Percentiles rank a stretch among this genome's conserved stretches.
Conservation (phyloP, 495 filamentous ascomycete species). For the Aspergillus panamensis region DNA sequence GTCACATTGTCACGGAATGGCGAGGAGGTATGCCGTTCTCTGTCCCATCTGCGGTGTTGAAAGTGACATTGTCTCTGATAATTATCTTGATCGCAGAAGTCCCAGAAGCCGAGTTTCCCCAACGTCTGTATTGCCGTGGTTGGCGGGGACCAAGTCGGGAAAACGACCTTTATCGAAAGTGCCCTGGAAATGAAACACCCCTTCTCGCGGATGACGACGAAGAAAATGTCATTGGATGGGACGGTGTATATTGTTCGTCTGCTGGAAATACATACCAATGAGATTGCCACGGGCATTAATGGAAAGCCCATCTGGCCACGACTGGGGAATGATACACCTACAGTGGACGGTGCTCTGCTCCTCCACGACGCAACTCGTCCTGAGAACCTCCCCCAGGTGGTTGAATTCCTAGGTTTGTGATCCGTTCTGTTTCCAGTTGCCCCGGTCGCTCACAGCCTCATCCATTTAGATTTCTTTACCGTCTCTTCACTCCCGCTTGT, state of each 20-base stretch:
- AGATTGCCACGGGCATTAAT: constrained; percentile 47
- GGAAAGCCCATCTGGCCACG: constrained; percentile 73
- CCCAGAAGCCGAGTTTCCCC: constrained; percentile 30
- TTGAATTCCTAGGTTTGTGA: constrained; percentile 54
- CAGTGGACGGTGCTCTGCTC: constrained; percentile 80
- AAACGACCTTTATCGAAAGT: constrained; percentile 83
- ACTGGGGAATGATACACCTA: constrained; percentile 60
- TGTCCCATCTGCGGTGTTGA: not conserved
- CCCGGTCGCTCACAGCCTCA: not conserved
- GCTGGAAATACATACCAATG: constrained; percentile 62
- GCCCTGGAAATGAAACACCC: constrained; percentile 66
- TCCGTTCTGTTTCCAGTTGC: not conserved
- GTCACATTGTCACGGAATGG: constrained; percentile 17
- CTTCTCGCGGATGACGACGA: constrained; percentile 56
- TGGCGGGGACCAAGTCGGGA: constrained; percentile 76
- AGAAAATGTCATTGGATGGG: constrained; percentile 74
- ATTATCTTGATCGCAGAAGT: constrained; percentile 20
- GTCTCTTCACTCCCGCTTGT: constrained; percentile 66
- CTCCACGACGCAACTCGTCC: constrained; percentile 81
- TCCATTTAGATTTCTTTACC: constrained; percentile 58
- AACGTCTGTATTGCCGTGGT: constrained; percentile 83
- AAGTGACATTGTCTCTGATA: constrained; percentile 18
- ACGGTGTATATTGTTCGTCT: constrained; percentile 73
- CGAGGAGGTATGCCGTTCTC: constrained; percentile 29
- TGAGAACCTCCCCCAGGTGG: constrained; percentile 63